A percentile compares a stretch with the other conserved stretches of the same genome.
phyloP scores from a whole-genome alignment of 1,284 basidiomycete genomes.

The Cryptococcus neoformans region DNA sequence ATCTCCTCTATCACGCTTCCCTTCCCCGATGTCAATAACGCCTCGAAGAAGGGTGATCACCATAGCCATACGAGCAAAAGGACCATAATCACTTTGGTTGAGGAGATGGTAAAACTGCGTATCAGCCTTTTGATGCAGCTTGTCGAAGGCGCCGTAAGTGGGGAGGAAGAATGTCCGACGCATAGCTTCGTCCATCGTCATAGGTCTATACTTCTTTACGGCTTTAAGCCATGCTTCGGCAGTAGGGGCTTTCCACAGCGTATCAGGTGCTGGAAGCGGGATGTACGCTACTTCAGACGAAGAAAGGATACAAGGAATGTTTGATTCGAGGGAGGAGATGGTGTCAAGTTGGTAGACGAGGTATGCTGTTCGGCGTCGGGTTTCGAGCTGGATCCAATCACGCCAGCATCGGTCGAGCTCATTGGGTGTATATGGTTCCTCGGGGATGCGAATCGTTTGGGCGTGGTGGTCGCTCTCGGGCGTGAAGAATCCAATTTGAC shows the following conservation, averaged over 20 bases:
- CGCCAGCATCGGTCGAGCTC: constrained; percentile 48
- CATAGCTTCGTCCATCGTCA: constrained; percentile 47
- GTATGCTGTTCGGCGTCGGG: constrained; percentile 47
- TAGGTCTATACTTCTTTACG: constrained; percentile 33
- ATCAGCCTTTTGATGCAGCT: constrained; percentile 31
- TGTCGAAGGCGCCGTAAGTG: constrained; percentile 37
- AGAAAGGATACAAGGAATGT: constrained; percentile 43
- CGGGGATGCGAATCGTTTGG: constrained; percentile 22
- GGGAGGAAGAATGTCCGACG: constrained; percentile 44
- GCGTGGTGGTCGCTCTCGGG: constrained; percentile 41
- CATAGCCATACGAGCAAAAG: constrained; percentile 49
- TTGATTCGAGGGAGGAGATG: constrained; percentile 49
- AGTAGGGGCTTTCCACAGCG: constrained; percentile 49
- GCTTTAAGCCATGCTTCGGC: constrained; percentile 46
- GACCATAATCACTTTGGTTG: constrained; percentile 43
- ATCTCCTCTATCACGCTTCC: constrained; percentile 46
- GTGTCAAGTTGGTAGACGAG: constrained; percentile 52
- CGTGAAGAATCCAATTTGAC: constrained; percentile 49
- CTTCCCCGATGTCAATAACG: constrained; percentile 50
- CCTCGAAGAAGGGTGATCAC: constrained; percentile 49
- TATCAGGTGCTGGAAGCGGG: constrained; percentile 50
- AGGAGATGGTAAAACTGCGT: constrained; percentile 38
- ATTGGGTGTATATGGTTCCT: constrained; percentile 29
- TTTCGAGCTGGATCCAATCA: constrained; percentile 51
- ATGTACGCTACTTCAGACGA: constrained; percentile 44